A percentile compares a stretch with the other conserved stretches of the same genome.
Conservation (phyloP, 2,329 filamentous ascomycete species). For the Cladosporium sp. region DNA sequence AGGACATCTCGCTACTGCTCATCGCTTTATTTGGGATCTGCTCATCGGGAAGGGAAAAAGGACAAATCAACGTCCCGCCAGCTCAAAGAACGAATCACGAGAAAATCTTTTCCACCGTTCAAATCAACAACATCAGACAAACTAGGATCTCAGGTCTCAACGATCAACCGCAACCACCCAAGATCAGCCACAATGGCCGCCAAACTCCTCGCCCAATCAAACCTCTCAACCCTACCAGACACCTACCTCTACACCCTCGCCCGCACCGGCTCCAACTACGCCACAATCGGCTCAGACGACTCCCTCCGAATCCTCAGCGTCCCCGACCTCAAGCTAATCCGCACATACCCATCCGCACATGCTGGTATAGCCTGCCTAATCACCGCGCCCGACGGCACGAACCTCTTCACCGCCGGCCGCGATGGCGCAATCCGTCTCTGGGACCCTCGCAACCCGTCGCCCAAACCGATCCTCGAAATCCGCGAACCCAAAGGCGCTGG, state of each 20-base stretch:
- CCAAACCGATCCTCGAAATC: slow-evolving; percentile 39
- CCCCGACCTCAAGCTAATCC: slow-evolving; percentile 49
- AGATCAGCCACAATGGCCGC: slow-evolving; percentile 5
- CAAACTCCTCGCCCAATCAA: slow-evolving; percentile 17
- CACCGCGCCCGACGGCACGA: slow-evolving; percentile 30
- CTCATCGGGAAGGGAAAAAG: no score
- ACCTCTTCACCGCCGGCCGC: slow-evolving; percentile 64
- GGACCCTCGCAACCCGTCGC: slow-evolving; percentile 51
- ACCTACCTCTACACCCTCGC: slow-evolving; percentile 57
- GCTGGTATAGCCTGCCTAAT: slow-evolving; percentile 62
- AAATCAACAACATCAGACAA: not conserved
- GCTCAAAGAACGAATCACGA: not conserved
- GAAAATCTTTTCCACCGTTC: not conserved
- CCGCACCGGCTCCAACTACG: slow-evolving; percentile 42
- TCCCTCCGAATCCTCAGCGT: slow-evolving; percentile 64
- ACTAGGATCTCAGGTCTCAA: not conserved
- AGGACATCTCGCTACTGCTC: no score
- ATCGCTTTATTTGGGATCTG: no score
- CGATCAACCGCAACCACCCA: not conserved
- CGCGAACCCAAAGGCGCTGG: slow-evolving; percentile 46
- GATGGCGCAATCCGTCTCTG: slow-evolving; percentile 56
- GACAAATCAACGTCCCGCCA: no score
- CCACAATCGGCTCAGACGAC: slow-evolving; percentile 67
- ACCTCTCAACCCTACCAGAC: slow-evolving; percentile 18
- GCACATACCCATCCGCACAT: slow-evolving; percentile 51